Evolutionary conservation across 2,329 filamentous ascomycete species (phyloP).

Genomic region (Lasiodiplodia theobromae): DNA sequence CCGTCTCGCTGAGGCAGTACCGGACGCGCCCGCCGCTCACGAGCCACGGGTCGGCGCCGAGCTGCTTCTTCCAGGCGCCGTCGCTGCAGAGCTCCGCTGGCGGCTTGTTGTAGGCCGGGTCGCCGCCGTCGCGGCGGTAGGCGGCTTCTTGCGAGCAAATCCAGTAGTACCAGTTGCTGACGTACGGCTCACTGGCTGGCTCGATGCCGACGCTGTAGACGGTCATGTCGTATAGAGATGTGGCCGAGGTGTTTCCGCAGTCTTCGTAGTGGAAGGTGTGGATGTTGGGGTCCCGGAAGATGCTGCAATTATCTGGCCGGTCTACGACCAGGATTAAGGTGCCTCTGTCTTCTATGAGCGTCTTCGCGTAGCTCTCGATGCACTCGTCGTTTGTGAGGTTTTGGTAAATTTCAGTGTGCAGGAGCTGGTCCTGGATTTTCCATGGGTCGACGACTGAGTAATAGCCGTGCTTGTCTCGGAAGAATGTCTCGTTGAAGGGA

Average conservation of each 20-base stretch:
- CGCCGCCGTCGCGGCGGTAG: not conserved
- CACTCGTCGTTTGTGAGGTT: slow-evolving; percentile 15
- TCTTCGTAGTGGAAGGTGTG: not conserved
- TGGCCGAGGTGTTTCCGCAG: slow-evolving; percentile 1
- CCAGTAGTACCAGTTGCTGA: slow-evolving; percentile 17
- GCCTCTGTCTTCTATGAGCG: not conserved
- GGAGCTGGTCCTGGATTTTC: not conserved
- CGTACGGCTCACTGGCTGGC: not conserved
- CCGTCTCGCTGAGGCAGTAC: slow-evolving; percentile 3
- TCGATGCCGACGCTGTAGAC: not conserved
- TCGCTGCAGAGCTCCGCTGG: not conserved
- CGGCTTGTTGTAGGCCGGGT: not conserved
- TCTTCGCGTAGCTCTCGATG: not conserved
- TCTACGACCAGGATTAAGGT: not conserved
- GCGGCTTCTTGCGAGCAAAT: not conserved
- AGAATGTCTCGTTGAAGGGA: not conserved
- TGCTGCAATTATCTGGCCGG: slow-evolving; percentile 4
- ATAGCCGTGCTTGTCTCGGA: not conserved
- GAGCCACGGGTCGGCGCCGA: not conserved
- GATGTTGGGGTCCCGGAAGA: not conserved
- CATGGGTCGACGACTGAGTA: not conserved
- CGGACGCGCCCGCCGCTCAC: not conserved
- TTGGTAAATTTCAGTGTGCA: not conserved
- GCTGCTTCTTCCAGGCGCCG: not conserved
- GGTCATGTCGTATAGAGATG: not conserved